Evolutionary conservation across 2,329 filamentous ascomycete species (phyloP), one percentile per base, ranked within the genome.

Genomic region (Penicillium sp.): DNA sequence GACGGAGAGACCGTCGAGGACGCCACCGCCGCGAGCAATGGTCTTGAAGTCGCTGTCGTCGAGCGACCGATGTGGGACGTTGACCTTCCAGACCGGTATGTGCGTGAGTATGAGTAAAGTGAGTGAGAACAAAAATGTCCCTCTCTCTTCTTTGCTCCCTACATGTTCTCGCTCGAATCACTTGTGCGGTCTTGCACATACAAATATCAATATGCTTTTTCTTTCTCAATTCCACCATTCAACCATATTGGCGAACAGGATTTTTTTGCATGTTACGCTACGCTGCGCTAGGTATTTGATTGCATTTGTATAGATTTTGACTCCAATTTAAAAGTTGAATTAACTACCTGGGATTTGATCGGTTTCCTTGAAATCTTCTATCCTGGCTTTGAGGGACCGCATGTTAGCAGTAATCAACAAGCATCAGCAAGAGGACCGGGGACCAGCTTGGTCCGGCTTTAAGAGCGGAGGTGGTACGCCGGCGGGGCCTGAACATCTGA

Each of bases 51-150:
- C 51, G 93, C 92, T 2, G 82, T 98, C 56, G 88, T 98, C 15
- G 94, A 98, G 82, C 83, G 93, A 71, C 93, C 94, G 21, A 84
- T 88, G 69, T 95, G 91, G 88, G 91, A 96, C 76, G 83, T 93
- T 63, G 90, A 93, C 67, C 81, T 93, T 74, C 88, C 90, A 2
- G 88, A 90, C 67, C 84, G 89, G 58, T 94, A 90, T 76, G 84
- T 87, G 69, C 85, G 82, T 26, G 84, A 87, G 61, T 81, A 83
- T 63, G 81, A 82, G 62, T 82, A 73, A 72, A 64, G 53, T 29
- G 45, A 30, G 4, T 19, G 50, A 41, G 21, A n/a, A 31, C 11
- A 21, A 17, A 52, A n/a, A 3, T 38, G 19, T 35, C 7, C 23
- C 21, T 17, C n/a, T 35, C 5, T 19, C 17, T 13, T 9, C 38